Conservation (phyloP, 108 stramenopile species). For the Hondaea fermentalgiana region DNA sequence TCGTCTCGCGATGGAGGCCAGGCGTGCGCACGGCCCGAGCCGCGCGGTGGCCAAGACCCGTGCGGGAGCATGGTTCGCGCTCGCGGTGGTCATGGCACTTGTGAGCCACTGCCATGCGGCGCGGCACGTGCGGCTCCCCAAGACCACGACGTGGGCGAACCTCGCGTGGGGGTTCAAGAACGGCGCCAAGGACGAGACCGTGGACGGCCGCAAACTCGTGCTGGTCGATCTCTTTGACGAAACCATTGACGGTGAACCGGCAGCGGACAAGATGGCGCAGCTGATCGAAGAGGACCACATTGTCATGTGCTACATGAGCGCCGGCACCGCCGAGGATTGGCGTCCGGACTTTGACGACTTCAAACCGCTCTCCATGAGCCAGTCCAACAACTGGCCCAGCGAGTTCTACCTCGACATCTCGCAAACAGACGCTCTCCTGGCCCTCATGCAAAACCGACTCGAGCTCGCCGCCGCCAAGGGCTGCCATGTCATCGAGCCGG, state of each 20-base stretch:
- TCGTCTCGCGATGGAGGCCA: too few relatives aligned
- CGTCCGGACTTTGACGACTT: background rate
- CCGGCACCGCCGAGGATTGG: background rate
- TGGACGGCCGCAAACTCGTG: constrained; percentile 2
- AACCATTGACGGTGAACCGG: background rate
- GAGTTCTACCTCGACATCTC: constrained; percentile 6
- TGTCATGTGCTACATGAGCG: constrained; percentile 8
- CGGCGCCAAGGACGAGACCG: background rate
- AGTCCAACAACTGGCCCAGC: background rate
- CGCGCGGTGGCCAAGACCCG: too few relatives aligned
- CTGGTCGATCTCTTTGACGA: background rate
- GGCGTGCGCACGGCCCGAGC: too few relatives aligned
- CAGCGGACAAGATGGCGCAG: background rate
- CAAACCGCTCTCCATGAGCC: background rate
- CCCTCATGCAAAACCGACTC: background rate
- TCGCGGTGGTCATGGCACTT: too few relatives aligned
- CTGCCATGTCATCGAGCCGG: background rate
- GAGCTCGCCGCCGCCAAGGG: background rate
- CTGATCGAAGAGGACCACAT: background rate
- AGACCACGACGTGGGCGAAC: background rate
- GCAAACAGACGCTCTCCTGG: background rate
- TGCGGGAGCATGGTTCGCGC: too few relatives aligned
- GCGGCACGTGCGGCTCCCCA: background rate
- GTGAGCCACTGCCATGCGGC: too few relatives aligned
- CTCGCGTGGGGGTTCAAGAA: constrained; percentile 6